Evolutionary conservation across 1,139 yeast genomes (phyloP).

Genomic region (Sugiyamaella neomexicana): DNA sequence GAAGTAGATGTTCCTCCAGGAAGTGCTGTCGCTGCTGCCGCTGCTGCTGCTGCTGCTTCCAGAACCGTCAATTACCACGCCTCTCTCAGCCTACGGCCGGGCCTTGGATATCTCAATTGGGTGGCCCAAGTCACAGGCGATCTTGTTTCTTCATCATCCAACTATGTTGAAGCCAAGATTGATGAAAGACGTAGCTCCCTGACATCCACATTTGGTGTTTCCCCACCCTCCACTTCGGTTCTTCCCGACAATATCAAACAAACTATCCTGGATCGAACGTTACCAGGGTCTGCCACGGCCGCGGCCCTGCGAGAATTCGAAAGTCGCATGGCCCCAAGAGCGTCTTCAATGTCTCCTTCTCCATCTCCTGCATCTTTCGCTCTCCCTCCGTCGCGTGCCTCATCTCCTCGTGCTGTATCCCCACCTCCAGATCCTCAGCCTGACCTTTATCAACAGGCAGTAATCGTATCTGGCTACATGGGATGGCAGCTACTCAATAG

Average conservation of each 20-base stretch:
- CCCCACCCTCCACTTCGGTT: not conserved
- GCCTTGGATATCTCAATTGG: slow-evolving; percentile 26
- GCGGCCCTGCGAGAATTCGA: slow-evolving; percentile 8
- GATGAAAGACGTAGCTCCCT: slow-evolving; percentile 7
- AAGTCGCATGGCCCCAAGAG: not conserved
- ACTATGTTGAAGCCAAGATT: slow-evolving; percentile 25
- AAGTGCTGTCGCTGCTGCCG: no score
- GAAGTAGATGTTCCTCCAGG: slow-evolving; percentile 24
- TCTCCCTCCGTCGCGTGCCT: not conserved
- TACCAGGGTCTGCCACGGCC: not conserved
- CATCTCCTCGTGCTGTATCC: not conserved
- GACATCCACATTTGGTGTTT: not conserved
- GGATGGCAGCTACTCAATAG: slow-evolving; percentile 31
- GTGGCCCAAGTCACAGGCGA: slow-evolving; percentile 31
- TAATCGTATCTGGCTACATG: slow-evolving; percentile 31
- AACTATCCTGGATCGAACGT: slow-evolving; percentile 1
- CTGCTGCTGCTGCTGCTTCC: not conserved
- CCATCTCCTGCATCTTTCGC: not conserved
- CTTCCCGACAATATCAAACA: not conserved
- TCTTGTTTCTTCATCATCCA: slow-evolving; percentile 29
- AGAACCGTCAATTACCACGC: slow-evolving; percentile 18
- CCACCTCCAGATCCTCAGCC: slow-evolving; percentile 18
- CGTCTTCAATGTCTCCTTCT: not conserved
- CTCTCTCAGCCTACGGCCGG: slow-evolving; percentile 16
- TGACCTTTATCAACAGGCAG: slow-evolving; percentile 31